Evolutionary conservation across 2,329 filamentous ascomycete genomes (phyloP).

Genomic region (Paraphoma sp.): DNA sequence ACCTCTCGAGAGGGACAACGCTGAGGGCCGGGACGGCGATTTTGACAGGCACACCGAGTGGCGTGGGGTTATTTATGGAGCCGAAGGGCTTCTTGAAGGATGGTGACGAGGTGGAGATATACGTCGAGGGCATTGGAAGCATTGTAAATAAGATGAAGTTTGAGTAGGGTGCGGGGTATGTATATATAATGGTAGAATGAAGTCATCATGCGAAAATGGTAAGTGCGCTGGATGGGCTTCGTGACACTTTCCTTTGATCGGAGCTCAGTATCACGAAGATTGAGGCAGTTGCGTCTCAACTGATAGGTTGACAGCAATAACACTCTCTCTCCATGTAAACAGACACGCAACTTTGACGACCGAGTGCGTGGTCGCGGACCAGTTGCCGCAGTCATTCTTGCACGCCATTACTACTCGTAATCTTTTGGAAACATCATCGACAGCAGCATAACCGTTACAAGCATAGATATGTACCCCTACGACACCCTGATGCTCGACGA

Average conservation of each 20-base stretch:
- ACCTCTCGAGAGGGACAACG: constrained; percentile 55
- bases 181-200: neutral
- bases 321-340: no score
- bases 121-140: constrained; percentile 44
- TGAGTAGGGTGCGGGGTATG: constrained; percentile 22
- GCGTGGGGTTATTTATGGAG: constrained; percentile 46
- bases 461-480: neutral
- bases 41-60: constrained; percentile 59
- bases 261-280: no score
- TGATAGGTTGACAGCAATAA: no score
- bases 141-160: constrained; percentile 44
- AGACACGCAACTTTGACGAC: no score
- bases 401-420: no score
- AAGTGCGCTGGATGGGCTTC: neutral
- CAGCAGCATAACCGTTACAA: no score
- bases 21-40: constrained; percentile 55
- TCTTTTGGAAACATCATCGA: no score
- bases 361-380: no score
- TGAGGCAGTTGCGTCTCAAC: no score
- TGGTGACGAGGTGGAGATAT: constrained; percentile 45
- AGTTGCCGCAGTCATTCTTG: no score
- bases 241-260: no score
- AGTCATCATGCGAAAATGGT: neutral
- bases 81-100: constrained; percentile 47
- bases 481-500: neutral